Percentiles rank a stretch among this genome's conserved stretches.
Conservation (phyloP, 441 rosid genomes). For the Croton laevigatus region DNA sequence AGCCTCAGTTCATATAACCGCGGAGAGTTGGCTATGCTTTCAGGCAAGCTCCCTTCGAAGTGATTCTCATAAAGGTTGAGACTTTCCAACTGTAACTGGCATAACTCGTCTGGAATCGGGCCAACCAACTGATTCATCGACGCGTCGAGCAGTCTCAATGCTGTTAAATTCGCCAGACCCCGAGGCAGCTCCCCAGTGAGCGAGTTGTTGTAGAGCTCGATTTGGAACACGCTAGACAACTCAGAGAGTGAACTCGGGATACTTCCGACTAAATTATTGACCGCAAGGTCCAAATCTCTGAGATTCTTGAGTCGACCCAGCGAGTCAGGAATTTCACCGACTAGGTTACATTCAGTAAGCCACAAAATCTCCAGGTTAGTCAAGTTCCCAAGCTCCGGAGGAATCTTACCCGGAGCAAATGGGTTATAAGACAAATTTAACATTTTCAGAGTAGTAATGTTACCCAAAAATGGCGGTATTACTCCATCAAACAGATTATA, state of each 20-base stretch:
- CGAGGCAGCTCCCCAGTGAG: slow-evolving; percentile 67
- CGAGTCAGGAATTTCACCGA: slow-evolving; percentile 82
- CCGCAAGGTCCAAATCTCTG: slow-evolving; percentile 78
- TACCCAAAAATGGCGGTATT: slow-evolving; percentile 69
- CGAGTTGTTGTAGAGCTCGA: slow-evolving; percentile 94
- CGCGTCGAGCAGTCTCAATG: slow-evolving; percentile 68
- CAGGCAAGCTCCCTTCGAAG: slow-evolving; percentile 63
- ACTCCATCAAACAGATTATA: slow-evolving; percentile 68
- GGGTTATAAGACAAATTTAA: slow-evolving; percentile 85
- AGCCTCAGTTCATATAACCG: slow-evolving; percentile 70
- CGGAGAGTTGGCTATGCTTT: slow-evolving; percentile 60
- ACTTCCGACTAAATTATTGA: slow-evolving; percentile 57
- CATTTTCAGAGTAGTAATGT: slow-evolving; percentile 61
- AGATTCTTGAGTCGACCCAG: slow-evolving; percentile 63
- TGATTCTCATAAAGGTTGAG: slow-evolving; percentile 78
- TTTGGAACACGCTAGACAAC: slow-evolving; percentile 60
- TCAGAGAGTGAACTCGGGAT: slow-evolving; percentile 70
- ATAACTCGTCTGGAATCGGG: slow-evolving; percentile 66
- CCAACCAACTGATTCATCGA: slow-evolving; percentile 81
- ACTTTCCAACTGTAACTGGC: slow-evolving; percentile 62
- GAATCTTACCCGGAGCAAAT: slow-evolving; percentile 69
- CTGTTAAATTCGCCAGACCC: slow-evolving; percentile 55
- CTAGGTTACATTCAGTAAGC: slow-evolving; percentile 76
- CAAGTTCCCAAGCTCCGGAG: slow-evolving; percentile 83
- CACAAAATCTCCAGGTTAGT: slow-evolving; percentile 77